Conservation (phyloP, 257 asterid genomes). For the Nicotiana tomentosiformis region DNA sequence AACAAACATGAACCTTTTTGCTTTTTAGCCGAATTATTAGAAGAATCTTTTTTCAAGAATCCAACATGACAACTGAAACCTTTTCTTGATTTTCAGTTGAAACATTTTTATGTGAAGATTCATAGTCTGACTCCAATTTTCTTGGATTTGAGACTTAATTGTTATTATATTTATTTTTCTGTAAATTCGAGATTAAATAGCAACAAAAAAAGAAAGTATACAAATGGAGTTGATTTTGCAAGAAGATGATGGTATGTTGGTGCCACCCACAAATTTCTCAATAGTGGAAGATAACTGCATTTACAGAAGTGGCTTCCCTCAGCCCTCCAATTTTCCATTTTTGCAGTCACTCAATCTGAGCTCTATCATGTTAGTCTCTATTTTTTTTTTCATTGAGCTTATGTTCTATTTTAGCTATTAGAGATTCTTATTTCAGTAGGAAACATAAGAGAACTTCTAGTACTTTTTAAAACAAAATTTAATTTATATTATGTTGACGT, state of each 20-base stretch:
- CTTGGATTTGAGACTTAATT: neutral
- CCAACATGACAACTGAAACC: neutral
- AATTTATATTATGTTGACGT: no score
- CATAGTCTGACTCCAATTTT: no score
- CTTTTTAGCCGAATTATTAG: neutral
- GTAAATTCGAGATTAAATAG: neutral
- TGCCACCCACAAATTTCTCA: slow-evolving; percentile 30
- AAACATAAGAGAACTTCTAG: no score
- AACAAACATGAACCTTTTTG: neutral
- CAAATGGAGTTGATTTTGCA: slow-evolving; percentile 28
- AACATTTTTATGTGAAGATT: no score
- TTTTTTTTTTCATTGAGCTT: neutral
- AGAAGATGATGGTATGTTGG: slow-evolving; percentile 8
- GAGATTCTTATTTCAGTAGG: no score
- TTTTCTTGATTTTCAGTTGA: neutral
- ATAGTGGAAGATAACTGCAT: slow-evolving; percentile 31
- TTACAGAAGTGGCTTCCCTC: slow-evolving; percentile 42
- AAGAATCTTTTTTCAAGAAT: neutral
- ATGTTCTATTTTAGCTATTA: neutral
- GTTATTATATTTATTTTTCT: neutral
- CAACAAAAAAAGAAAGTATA: neutral
- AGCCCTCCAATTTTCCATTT: slow-evolving; percentile 34
- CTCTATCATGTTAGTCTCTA: slow-evolving; percentile 28
- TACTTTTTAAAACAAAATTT: no score
- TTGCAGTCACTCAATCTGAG: slow-evolving; percentile 33